Evolutionary conservation across 1,284 basidiomycete species (phyloP), one percentile per base, ranked within the genome.

Genomic region (Omphalotus olearius): DNA sequence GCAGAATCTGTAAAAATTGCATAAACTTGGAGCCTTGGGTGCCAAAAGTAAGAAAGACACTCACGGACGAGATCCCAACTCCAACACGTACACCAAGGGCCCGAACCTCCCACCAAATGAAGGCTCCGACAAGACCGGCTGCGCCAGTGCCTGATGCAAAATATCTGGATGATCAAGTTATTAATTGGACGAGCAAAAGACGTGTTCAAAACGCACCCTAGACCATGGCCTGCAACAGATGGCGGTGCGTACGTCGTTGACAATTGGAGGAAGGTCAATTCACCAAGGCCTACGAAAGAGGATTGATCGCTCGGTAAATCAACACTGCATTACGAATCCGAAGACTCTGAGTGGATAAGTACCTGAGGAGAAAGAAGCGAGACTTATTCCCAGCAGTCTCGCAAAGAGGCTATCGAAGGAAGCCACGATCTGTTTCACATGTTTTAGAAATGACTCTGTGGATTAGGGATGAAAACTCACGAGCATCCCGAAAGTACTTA

Each of bases 131-230:
- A 4, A 98, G 79, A 0, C 96, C 96, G 0, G 96, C 96, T 1
- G 90, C 93, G 1, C 96, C 96, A 0, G 96, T 99, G 0, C 96
- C 96, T 6, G 88, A 88, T 3, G 92, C 85, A 67, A 93, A 95
- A 61, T 89, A 91, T 1, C 86, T 89, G 45, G 18, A 46, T 2
- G 16, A 16, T 38, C n/a, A 35, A 5, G 35, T 45, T 47, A 57
- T 37, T 36, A 18, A 25, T 46, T 23, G n/a, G 4, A 11, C 18
- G 1, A 10, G 11, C 16, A 49, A 55, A 6, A 1, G 2, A 37
- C 14, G 20, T 4, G 25, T 28, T 10, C 6, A 16, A 14, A 40
- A 45, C 77, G 37, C 60, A 87, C 84, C 88, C 84, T 23, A 91
- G 78, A 48, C 82, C 80, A 49, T 81, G 83, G 0, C 87, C 85